Evolutionary conservation across 1,284 basidiomycete genomes (phyloP), one percentile per base, ranked within the genome.

Genomic region (Irpex sp.): DNA sequence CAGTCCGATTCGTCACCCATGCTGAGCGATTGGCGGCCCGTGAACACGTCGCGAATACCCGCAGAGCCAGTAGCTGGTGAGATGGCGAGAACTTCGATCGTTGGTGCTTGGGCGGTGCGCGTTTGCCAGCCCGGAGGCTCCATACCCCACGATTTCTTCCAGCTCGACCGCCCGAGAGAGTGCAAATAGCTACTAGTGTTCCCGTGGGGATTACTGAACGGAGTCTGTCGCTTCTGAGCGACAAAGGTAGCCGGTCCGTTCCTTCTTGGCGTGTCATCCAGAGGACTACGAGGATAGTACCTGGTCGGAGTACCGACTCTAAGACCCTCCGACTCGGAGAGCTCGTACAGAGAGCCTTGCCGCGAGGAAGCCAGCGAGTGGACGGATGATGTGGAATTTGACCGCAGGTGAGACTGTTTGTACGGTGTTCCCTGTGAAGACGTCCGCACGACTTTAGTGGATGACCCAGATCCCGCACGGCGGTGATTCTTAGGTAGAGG

Each of bases 131-230:
- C 90, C 5, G 91, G 91, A 4, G 91, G 91, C 70, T 93, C 92
- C 36, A 87, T 76, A 0, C 91, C 91, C 92, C 92, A 93, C 6
- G 88, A 85, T 74, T 92, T 92, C 79, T 91, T 93, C 91, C 91
- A 93, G 70, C 89, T 90, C 17, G 88, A 86, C n/a, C 89, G 82
- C 26, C 87, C 84, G 43, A 86, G 68, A 3, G 82, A 81, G 58
- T 70, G 77, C 5, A 77, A 74, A 60, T 77, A 75, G 56, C 77
- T 74, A 66, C 64, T 71, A 64, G 69, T 66, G 47, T 77, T 72
- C 21, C 53, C 33, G 19, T 55, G 53, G 8, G 87, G 86, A 65
- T 83, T 87, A 67, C 77, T 76, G 70, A 92, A 92, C 1, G 88
- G 83, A 1, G 83, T 87, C 62, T 83, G 78, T 47, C 88, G 82